Evolutionary conservation across 352 stramenopile genomes (phyloP), one percentile per base, ranked within the genome.

Genomic region (Blastocystis sp.): DNA sequence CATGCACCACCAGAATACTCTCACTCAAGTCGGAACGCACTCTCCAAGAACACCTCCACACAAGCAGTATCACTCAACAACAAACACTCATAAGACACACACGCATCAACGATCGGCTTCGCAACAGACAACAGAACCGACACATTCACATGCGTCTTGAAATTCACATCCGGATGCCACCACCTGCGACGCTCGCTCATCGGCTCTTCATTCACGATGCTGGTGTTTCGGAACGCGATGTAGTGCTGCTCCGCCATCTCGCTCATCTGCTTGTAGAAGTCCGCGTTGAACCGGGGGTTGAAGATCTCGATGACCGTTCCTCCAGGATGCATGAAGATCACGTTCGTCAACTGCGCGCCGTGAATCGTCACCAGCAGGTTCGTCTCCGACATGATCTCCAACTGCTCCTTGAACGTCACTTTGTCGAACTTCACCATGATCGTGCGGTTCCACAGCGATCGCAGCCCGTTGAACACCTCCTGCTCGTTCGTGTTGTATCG

Each of bases 321-420:
- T 37, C 63, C 63, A 74, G 63, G 24, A 1, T 74, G 63, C 63
- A 74, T 31, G n/a, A 74, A 74, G 26, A 74, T 12, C 63, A 74
- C 26, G 45, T 74, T 74, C 63, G 37, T 37, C 24, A 74, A 37
- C 29, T 74, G 63, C 9, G 63, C 63, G 12, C 63, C 63, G 45
- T 74, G 63, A 41, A 50, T 74, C n/a, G 63, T 50, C 39, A 74
- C 45, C 26, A 74, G 45, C 45, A 55, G 9, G 45, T 55, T 16
- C 9, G 45, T 55, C 45, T 55, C 45, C 9, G 45, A 19, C 45
- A 55, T 55, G 6, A 55, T 19, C 9, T 16, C 45, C 9, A 55
- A 6, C 45, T 55, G 45, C 0, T 55, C 45, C 16, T 55, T 16
- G 16, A 19, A 55, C 0, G 6, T 55, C 45, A 55, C 16, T 55